Evolutionary conservation across 2,329 filamentous ascomycete genomes (phyloP), one percentile per base, ranked within the genome.

Genomic region (Xylariaceae sp.): DNA sequence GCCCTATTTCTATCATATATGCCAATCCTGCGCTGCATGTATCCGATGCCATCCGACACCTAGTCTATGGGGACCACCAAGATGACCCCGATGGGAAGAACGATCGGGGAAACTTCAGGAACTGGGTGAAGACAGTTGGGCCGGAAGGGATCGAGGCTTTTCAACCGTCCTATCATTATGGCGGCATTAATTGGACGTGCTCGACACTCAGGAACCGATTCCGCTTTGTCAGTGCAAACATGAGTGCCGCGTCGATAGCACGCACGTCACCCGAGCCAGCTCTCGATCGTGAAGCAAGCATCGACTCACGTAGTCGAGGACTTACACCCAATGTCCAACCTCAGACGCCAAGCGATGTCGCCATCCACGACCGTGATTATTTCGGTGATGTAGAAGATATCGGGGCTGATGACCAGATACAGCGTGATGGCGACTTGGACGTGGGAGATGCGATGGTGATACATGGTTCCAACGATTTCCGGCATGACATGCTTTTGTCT

Each of bases 161-260:
- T 58, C 68, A 78, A 45, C 79, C 76, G 36, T 83, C 79, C 6
- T 80, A 82, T 57, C 66, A 73, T 16, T 90, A 86, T 63, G 86
- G 79, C 2, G 84, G 83, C 3, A 74, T 87, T 22, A 75, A 76
- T 13, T 93, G 89, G 89, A 85, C 82, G 2, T 85, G 79, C 55
- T 87, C 81, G 22, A 90, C 87, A 0, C 61, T 94, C 40, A 77
- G 87, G 50, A 84, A 80, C 60, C 79, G 87, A 13, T 80, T 89
- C 53, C 82, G 88, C 17, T 80, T 92, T 44, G 76, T 90, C 42
- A 87, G 83, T 61, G 85, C 82, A 13, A 76, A 73, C 54, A 66
- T 67, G 17, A 73, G 68, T 48, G 63, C 66, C 47, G 64, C 65
- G 5, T 69, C 70, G 31, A 65, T 69, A 54, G 70, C 73, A 42